Conservation (phyloP, 306 rosid species). For the Inga laurina region DNA sequence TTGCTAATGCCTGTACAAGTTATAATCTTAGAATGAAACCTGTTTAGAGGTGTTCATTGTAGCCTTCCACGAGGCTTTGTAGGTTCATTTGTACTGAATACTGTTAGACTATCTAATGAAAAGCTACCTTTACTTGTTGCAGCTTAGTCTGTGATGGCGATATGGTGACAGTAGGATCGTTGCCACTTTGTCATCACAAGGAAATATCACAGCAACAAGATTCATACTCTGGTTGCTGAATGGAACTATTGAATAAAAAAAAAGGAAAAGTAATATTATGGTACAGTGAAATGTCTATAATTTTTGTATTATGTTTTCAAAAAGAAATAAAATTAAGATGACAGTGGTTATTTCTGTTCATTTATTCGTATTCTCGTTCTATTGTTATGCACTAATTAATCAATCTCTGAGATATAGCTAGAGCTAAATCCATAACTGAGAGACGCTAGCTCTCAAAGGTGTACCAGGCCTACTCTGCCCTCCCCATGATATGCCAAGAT, state of each 20-base stretch:
- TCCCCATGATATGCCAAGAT: constrained; percentile 4
- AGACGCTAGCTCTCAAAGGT: constrained; percentile 11
- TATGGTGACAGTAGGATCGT: constrained; percentile 2
- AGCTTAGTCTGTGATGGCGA: constrained; percentile 26
- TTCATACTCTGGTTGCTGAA: neutral
- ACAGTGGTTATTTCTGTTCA: neutral
- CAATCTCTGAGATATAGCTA: neutral
- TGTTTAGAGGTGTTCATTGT: neutral
- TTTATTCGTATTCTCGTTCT: neutral
- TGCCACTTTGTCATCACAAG: constrained; percentile 12
- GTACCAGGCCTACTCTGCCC: neutral
- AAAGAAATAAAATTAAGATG: neutral
- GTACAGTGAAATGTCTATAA: neutral
- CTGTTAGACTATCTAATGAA: constrained; percentile 11
- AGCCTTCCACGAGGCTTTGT: neutral
- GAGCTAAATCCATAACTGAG: neutral
- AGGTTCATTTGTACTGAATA: neutral
- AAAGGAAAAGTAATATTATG: neutral
- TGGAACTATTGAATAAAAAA: neutral
- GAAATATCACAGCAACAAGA: neutral
- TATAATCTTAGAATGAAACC: neutral
- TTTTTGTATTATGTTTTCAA: neutral
- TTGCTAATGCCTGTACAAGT: neutral
- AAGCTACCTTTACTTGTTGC: constrained; percentile 13
- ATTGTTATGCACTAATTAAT: neutral